phyloP scores from a whole-genome alignment of 768 basidiomycete genomes.

The Lactifluus echinatus region DNA sequence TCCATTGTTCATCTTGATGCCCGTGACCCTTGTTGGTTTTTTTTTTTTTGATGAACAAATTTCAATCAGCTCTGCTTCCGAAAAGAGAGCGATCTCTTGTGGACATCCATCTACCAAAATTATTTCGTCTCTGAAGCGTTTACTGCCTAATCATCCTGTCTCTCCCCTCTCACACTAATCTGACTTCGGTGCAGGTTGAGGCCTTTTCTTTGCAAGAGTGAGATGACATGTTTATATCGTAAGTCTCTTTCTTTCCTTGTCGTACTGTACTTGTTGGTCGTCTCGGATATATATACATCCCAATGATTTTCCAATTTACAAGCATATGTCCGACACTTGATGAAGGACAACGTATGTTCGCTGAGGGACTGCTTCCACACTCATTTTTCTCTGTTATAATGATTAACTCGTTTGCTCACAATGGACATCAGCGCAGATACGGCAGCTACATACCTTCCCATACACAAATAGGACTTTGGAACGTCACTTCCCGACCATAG shows the following conservation, averaged over 20 bases:
- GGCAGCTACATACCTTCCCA: background rate
- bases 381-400: background rate
- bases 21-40: background rate
- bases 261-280: background rate
- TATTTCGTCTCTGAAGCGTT: conserved; percentile 4
- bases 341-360: conserved; percentile 23
- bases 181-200: background rate
- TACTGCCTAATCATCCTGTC: background rate
- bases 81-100: conserved; percentile 22
- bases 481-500: conserved; percentile 11
- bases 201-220: background rate
- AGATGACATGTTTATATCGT: background rate
- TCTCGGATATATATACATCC: conserved; percentile 1
- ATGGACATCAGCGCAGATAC: conserved; percentile 2
- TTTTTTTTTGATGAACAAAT: conserved; percentile 10
- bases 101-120: conserved; percentile 18
- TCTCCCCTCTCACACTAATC: background rate
- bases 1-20: background rate
- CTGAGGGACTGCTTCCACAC: conserved; percentile 13
- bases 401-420: background rate
- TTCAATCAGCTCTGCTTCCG: conserved; percentile 23
- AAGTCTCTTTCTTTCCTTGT: background rate
- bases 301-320: conserved; percentile 21
- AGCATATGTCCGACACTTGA: conserved; percentile 22
- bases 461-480: background rate